phyloP scores from a whole-genome alignment of 2,329 filamentous ascomycete species.

The Microdochium bolleyi region DNA sequence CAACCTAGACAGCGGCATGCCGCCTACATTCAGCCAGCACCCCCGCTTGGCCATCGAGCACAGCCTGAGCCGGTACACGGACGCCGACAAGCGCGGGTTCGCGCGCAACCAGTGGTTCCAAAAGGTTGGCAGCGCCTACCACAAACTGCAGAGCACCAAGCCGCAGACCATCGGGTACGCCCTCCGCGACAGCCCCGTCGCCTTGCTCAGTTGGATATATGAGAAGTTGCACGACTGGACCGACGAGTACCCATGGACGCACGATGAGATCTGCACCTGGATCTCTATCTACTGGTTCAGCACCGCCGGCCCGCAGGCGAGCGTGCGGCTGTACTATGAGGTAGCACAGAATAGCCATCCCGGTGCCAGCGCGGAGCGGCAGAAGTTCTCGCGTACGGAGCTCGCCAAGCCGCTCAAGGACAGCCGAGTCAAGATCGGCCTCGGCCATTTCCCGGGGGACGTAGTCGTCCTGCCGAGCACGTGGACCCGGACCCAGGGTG shows the following conservation, averaged over 20 bases:
- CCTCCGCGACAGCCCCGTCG: conserved; percentile 58
- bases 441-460: conserved; percentile 43
- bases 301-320: conserved; percentile 47
- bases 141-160: conserved; percentile 50
- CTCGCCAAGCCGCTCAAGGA: not conserved
- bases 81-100: conserved; percentile 38
- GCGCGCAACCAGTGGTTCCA: conserved; percentile 45
- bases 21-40: conserved; percentile 36
- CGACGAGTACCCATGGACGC: conserved; percentile 59
- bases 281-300: conserved; percentile 63
- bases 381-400: not conserved
- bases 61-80: conserved; percentile 37
- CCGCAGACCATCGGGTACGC: conserved; percentile 63
- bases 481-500: conserved; percentile 41
- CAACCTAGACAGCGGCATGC: conserved; percentile 21
- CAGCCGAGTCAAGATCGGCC: conserved; percentile 32
- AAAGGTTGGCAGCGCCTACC: conserved; percentile 45
- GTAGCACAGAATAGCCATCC: not conserved
- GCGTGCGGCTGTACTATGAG: not conserved
- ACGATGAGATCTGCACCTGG: conserved; percentile 70
- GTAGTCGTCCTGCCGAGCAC: conserved; percentile 34
- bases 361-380: not conserved
- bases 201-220: conserved; percentile 64
- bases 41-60: conserved; percentile 48
- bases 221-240: conserved; percentile 72